Evolutionary conservation across 2,329 filamentous ascomycete species (phyloP).

Genomic region (Calonectria montana): DNA sequence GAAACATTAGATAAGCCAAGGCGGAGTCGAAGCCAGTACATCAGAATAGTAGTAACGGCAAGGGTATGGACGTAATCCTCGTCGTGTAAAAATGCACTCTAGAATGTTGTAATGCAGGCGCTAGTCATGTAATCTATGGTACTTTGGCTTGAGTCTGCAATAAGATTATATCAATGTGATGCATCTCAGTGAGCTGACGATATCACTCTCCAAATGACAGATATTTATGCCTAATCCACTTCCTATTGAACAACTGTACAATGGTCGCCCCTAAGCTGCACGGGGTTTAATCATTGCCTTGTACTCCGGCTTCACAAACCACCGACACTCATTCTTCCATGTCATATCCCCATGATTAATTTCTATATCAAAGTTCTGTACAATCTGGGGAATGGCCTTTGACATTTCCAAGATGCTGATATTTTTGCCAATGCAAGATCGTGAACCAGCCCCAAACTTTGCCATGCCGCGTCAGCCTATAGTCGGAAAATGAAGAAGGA

Average conservation of each 20-base stretch:
- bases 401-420: neutral
- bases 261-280: neutral
- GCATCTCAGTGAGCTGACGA: too few relatives aligned
- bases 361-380: neutral
- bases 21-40: constrained; percentile 15
- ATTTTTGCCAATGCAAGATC: neutral
- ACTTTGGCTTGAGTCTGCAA: too few relatives aligned
- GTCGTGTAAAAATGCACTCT: constrained; percentile 13
- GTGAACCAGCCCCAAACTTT: neutral
- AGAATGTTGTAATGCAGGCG: too few relatives aligned
- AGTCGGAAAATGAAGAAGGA: too few relatives aligned
- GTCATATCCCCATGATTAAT: neutral
- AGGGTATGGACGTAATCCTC: constrained; percentile 21
- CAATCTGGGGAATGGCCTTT: neutral
- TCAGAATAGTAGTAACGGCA: constrained; percentile 13
- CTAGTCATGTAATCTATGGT: too few relatives aligned
- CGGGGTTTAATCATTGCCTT: neutral
- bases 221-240: too few relatives aligned
- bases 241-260: too few relatives aligned
- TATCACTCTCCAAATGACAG: too few relatives aligned
- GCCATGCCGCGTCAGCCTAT: neutral
- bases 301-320: neutral
- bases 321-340: neutral
- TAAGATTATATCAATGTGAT: too few relatives aligned
- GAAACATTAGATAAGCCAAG: constrained; percentile 13